phyloP scores from a whole-genome alignment of 352 stramenopile species.

The Blastocystis sp. region DNA sequence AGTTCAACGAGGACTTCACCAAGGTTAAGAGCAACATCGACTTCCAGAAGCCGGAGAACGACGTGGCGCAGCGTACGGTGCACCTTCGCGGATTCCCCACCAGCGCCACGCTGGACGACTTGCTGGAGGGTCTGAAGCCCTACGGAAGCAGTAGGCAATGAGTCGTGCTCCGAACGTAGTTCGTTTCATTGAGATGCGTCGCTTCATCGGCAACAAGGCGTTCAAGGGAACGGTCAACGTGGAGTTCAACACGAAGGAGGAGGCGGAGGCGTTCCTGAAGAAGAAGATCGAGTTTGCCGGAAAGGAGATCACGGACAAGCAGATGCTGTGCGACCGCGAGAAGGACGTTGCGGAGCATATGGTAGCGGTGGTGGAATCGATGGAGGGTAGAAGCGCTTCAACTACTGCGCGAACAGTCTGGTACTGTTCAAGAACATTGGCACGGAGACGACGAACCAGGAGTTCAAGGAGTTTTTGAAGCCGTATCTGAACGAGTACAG shows the following conservation, averaged over 20 bases:
- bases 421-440: slow-evolving; percentile 36
- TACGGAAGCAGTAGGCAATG: neutral
- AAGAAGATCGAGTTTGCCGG: slow-evolving; percentile 55
- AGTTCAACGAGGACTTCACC: slow-evolving; percentile 50
- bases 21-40: slow-evolving; percentile 54
- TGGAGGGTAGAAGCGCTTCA: neutral
- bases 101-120: slow-evolving; percentile 41
- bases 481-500: slow-evolving; percentile 31
- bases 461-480: slow-evolving; percentile 19
- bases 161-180: neutral
- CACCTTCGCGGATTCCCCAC: slow-evolving; percentile 48
- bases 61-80: slow-evolving; percentile 5
- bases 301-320: slow-evolving; percentile 52
- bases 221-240: slow-evolving; percentile 55
- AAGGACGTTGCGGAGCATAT: slow-evolving; percentile 7
- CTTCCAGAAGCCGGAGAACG: slow-evolving; percentile 42
- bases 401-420: neutral
- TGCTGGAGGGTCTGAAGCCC: slow-evolving; percentile 48
- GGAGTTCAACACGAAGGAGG: slow-evolving; percentile 33
- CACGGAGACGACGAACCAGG: slow-evolving; percentile 6
- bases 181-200: slow-evolving; percentile 55
- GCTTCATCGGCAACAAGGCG: slow-evolving; percentile 35
- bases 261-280: slow-evolving; percentile 38
- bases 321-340: slow-evolving; percentile 7
- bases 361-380: neutral